Evolutionary conservation across 75 land plant species (phyloP).

Genomic region (Picea sitchensis): DNA sequence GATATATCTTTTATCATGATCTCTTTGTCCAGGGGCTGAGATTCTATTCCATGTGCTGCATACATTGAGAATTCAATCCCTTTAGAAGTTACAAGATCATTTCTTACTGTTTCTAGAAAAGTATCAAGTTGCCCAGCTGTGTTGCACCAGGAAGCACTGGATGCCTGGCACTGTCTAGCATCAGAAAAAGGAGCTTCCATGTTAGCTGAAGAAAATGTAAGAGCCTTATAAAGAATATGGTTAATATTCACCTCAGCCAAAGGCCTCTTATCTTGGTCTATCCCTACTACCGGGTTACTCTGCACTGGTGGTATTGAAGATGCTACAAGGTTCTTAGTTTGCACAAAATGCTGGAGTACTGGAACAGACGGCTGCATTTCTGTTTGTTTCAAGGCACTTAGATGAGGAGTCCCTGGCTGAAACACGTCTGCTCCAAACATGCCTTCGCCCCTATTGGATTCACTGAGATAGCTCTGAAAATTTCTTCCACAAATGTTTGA

Average conservation of each 20-base stretch:
- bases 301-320: background rate
- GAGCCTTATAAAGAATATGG: background rate
- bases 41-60: background rate
- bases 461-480: background rate
- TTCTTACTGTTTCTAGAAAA: background rate
- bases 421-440: background rate
- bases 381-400: background rate
- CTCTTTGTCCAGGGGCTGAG: background rate
- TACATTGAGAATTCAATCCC: background rate
- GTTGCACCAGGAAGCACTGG: background rate
- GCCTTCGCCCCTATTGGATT: background rate
- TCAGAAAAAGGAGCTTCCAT: background rate
- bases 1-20: background rate
- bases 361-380: background rate
- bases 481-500: background rate
- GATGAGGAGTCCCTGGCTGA: background rate
- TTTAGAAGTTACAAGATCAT: constrained; percentile 1
- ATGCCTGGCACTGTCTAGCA: background rate
- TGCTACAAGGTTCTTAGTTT: background rate
- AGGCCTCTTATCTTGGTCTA: background rate
- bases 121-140: background rate
- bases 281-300: background rate
- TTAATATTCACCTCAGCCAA: background rate
- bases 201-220: background rate
- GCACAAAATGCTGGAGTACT: background rate